A percentile compares a stretch with the other conserved stretches of the same genome.
These are phyloP conservation scores for Zychaea mexicana DNA, from an alignment of 371 early-diverging fungal genomes.

Conservation along the genomic window DNA sequence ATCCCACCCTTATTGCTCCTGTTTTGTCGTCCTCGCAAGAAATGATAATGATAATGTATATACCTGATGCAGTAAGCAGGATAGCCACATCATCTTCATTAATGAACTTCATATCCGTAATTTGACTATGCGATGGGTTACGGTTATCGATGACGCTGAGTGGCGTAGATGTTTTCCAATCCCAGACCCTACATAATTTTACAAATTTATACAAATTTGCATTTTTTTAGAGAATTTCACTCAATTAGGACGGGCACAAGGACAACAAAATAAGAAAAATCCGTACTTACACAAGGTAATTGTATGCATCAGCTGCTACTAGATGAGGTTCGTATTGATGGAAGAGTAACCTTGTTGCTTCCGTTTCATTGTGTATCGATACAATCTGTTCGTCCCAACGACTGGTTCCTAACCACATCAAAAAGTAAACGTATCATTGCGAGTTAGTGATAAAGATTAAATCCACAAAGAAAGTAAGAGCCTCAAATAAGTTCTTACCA, in stretches of 20 bases:
- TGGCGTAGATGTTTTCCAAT: constrained; percentile 69
- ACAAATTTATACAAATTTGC: not conserved
- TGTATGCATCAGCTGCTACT: constrained; percentile 69
- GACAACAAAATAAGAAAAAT: not conserved
- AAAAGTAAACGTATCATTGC: not conserved
- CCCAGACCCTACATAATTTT: constrained; percentile 63
- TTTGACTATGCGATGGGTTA: constrained; percentile 68
- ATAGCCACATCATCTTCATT: constrained; percentile 90
- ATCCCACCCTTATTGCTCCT: too few relatives aligned
- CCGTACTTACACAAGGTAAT: constrained; percentile 52
- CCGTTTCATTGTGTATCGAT: constrained; percentile 62
- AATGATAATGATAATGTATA: not conserved
- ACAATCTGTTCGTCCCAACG: constrained; percentile 66
- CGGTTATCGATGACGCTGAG: constrained; percentile 71
- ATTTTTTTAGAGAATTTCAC: not conserved
- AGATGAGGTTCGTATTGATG: constrained; percentile 83
- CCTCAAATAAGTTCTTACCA: too few relatives aligned
- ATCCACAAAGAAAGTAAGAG: not conserved
- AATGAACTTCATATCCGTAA: constrained; percentile 81
- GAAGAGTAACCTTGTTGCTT: constrained; percentile 60
- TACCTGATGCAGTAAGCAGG: constrained; percentile 81
- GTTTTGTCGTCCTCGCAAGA: too few relatives aligned
- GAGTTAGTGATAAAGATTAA: not conserved
- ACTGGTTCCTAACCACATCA: constrained; percentile 37
- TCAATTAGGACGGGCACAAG: not conserved